Evolutionary conservation across 2,329 filamentous ascomycete species (phyloP).

Genomic region (Macrophomina tecta): DNA sequence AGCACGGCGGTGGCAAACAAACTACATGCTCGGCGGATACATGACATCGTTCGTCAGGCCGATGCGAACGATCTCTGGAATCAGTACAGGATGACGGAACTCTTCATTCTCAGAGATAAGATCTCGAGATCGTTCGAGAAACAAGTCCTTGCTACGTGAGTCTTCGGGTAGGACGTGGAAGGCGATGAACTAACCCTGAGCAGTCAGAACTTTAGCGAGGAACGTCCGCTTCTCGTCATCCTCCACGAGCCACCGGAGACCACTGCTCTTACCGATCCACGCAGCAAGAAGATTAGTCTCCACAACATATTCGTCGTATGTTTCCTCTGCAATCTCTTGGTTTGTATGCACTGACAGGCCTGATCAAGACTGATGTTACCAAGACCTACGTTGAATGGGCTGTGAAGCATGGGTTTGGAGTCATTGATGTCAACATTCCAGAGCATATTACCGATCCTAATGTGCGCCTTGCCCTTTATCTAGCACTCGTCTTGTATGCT

Average conservation of each 20-base stretch:
- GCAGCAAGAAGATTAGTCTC: slow-evolving; percentile 73
- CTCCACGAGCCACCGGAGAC: slow-evolving; percentile 79
- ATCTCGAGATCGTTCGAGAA: slow-evolving; percentile 82
- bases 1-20: slow-evolving; percentile 38
- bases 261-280: slow-evolving; percentile 49
- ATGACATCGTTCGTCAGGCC: slow-evolving; percentile 79
- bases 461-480: slow-evolving; percentile 44
- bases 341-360: slow-evolving; percentile 31
- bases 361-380: slow-evolving; percentile 75
- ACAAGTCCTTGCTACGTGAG: slow-evolving; percentile 79
- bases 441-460: slow-evolving; percentile 72
- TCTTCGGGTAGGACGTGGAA: slow-evolving; percentile 30
- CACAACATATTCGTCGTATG: slow-evolving; percentile 90
- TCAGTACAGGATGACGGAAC: slow-evolving; percentile 76
- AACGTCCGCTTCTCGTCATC: slow-evolving; percentile 77
- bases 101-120: slow-evolving; percentile 77
- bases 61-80: slow-evolving; percentile 75
- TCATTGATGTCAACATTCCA: slow-evolving; percentile 92
- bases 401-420: slow-evolving; percentile 73
- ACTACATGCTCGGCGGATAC: slow-evolving; percentile 65
- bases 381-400: slow-evolving; percentile 87
- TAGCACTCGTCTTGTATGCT: slow-evolving; percentile 29
- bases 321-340: slow-evolving; percentile 32
- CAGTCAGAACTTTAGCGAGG: slow-evolving; percentile 68
- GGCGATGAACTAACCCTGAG: slow-evolving; percentile 26